Evolutionary conservation across 2,329 filamentous ascomycete genomes (phyloP).

Genomic region (Aspergillus ibericus): DNA sequence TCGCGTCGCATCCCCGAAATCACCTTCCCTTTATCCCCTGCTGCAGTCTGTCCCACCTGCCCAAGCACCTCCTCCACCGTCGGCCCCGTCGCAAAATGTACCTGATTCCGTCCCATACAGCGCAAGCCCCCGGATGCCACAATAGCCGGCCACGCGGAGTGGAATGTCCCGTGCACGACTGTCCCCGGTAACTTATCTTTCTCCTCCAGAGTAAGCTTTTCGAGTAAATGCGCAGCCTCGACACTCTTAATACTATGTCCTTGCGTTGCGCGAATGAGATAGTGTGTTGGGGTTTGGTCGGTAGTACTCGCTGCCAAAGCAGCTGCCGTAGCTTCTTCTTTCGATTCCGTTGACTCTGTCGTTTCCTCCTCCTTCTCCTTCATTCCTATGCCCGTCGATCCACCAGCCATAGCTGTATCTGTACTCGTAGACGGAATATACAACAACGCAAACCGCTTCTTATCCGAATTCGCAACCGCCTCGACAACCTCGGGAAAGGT

Average conservation of each 20-base stretch:
- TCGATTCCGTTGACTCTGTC: neutral
- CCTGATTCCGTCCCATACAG: slow-evolving; percentile 80
- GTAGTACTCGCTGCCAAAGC: slow-evolving; percentile 39
- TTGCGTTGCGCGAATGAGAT: slow-evolving; percentile 91
- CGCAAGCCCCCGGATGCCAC: slow-evolving; percentile 73
- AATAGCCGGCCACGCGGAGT: slow-evolving; percentile 75
- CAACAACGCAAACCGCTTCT: slow-evolving; percentile 85
- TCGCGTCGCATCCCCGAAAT: slow-evolving; percentile 78
- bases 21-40: slow-evolving; percentile 44
- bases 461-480: slow-evolving; percentile 74
- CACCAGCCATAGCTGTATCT: too few relatives aligned
- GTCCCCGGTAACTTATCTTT: slow-evolving; percentile 56
- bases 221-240: slow-evolving; percentile 69
- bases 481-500: slow-evolving; percentile 71
- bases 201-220: slow-evolving; percentile 62
- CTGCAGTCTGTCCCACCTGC: slow-evolving; percentile 5
- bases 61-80: slow-evolving; percentile 47
- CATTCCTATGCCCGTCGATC: neutral
- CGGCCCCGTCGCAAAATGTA: slow-evolving; percentile 81
- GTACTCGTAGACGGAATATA: slow-evolving; percentile 42
- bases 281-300: slow-evolving; percentile 65
- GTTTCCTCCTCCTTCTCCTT: neutral
- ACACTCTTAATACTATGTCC: slow-evolving; percentile 79
- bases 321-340: slow-evolving; percentile 25
- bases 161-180: slow-evolving; percentile 88